phyloP scores from a whole-genome alignment of 2,329 filamentous ascomycete genomes.

The Teratosphaeria gauchensis region DNA sequence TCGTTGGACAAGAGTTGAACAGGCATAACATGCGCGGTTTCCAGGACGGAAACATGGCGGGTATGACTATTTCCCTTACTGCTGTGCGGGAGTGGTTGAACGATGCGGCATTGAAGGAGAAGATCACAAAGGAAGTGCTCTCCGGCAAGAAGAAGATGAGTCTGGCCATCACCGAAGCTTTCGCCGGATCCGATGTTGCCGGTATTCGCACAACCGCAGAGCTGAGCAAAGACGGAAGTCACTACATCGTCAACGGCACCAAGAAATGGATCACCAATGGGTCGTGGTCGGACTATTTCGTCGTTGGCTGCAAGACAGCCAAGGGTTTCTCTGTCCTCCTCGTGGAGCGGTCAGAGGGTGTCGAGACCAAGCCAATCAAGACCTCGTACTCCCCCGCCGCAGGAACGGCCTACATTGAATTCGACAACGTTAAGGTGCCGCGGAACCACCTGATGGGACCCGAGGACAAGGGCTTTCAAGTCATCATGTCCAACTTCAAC shows the following conservation, averaged over 20 bases:
- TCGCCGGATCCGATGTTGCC: slow-evolving; percentile 75
- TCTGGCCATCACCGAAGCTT: slow-evolving; percentile 79
- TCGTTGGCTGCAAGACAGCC: slow-evolving; percentile 67
- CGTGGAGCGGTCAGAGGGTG: slow-evolving; percentile 62
- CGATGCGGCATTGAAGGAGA: slow-evolving; percentile 55
- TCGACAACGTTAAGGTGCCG: slow-evolving; percentile 79
- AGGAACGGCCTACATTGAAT: slow-evolving; percentile 70
- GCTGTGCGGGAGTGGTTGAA: slow-evolving; percentile 71
- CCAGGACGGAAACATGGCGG: slow-evolving; percentile 77
- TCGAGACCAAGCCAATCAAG: slow-evolving; percentile 71
- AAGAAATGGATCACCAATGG: slow-evolving; percentile 58
- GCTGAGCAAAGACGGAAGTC: slow-evolving; percentile 65
- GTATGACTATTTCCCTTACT: slow-evolving; percentile 74
- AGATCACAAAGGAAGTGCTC: slow-evolving; percentile 62
- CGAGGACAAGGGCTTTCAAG: slow-evolving; percentile 77
- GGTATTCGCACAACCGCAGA: slow-evolving; percentile 67
- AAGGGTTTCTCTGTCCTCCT: slow-evolving; percentile 72
- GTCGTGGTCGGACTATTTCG: slow-evolving; percentile 55
- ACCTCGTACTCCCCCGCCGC: slow-evolving; percentile 71
- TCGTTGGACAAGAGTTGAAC: slow-evolving; percentile 63
- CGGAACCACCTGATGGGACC: slow-evolving; percentile 66
- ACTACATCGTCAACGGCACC: slow-evolving; percentile 60
- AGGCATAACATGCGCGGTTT: slow-evolving; percentile 71
- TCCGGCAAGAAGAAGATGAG: slow-evolving; percentile 80
- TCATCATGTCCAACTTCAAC: slow-evolving; percentile 83